A percentile compares a stretch with the other conserved stretches of the same genome.
Evolutionary conservation across 495 filamentous ascomycete genomes (phyloP).

Genomic region (Neurospora terricola): DNA sequence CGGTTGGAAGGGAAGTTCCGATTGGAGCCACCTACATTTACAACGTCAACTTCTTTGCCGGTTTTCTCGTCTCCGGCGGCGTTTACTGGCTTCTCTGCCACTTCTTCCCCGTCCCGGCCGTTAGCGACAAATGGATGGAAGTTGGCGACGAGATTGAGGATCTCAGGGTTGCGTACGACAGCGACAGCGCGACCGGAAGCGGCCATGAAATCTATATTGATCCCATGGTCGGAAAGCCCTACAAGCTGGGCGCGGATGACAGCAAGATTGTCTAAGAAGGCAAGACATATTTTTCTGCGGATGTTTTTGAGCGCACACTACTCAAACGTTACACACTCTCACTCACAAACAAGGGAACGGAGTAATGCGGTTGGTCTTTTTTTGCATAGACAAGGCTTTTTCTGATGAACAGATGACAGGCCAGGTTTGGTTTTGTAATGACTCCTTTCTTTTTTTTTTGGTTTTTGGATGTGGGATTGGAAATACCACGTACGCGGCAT

Average conservation of each 20-base stretch:
- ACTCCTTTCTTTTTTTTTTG: neutral
- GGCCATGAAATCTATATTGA: conserved; percentile 12
- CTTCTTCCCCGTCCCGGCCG: conserved; percentile 62
- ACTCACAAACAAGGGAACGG: neutral
- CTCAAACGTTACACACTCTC: neutral
- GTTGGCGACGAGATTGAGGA: conserved; percentile 57
- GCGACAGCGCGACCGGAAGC: conserved; percentile 5
- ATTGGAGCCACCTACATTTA: conserved; percentile 80
- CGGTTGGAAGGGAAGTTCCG: conserved; percentile 57
- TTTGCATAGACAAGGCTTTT: neutral
- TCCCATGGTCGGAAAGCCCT: neutral
- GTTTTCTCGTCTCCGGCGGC: conserved; percentile 57
- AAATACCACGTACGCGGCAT: neutral
- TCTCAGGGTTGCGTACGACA: conserved; percentile 36
- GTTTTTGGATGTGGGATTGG: neutral
- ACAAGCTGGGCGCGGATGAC: conserved; percentile 3
- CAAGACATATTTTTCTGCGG: neutral
- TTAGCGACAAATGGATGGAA: conserved; percentile 71
- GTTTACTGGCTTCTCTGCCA: conserved; percentile 64
- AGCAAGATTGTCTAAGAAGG: conserved; percentile 8
- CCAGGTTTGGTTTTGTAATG: neutral
- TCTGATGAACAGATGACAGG: neutral
- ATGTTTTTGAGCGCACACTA: neutral
- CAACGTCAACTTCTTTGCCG: conserved; percentile 81
- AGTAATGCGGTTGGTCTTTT: neutral